Base-by-base conservation (phyloP, 306 rosid species). In the Comarum palustre region DNA sequence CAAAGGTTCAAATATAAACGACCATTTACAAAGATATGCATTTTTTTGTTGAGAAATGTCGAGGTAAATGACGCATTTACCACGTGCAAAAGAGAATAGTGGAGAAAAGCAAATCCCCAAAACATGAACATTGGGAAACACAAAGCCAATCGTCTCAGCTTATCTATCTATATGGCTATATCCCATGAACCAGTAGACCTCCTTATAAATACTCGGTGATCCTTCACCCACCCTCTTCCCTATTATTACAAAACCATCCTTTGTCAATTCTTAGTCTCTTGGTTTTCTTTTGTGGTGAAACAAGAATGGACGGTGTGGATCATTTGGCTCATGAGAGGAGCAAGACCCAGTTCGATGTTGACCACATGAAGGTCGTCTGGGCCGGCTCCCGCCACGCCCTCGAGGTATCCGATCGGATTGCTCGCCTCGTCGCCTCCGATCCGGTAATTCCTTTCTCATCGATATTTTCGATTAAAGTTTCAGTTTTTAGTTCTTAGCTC, bases 341-440 rank as follows among this genome's bases (percentile, higher is more conserved):
- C 84, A 89, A 50, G 74, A 85, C 96, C 1, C 84, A 80, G 72
- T 94, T 94, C 74, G 97, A 91, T 81, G 95, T 90, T 0, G 87
- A 83, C 17, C 86, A 88, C 43, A 88, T 94, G 96, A 94, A 91
- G 79, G 77, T 94, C 83, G 87, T 91, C 38, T 94, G 97, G 99
- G 93, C 91, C 1, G 93, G 96, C 77, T 91, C 96, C 63, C 96
- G 79, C 75, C 80, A 90, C 7, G 81, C 75, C 2, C 79, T 84
- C 15, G 84, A 91, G 16, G 81, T 94, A 50, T 85, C 96, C 69
- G 96, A 94, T 72, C 82, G 97, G 47, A 94, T 94, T 65, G 63
- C 95, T 83, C 90, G 87, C 69, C 85, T 90, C 25, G 97, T 94
- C 59, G 96, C 99, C 61, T 79, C 84, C 73, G 98, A 93, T 83